phyloP scores from a whole-genome alignment of 371 early-diverging fungal genomes.

The Mortierella sp. region DNA sequence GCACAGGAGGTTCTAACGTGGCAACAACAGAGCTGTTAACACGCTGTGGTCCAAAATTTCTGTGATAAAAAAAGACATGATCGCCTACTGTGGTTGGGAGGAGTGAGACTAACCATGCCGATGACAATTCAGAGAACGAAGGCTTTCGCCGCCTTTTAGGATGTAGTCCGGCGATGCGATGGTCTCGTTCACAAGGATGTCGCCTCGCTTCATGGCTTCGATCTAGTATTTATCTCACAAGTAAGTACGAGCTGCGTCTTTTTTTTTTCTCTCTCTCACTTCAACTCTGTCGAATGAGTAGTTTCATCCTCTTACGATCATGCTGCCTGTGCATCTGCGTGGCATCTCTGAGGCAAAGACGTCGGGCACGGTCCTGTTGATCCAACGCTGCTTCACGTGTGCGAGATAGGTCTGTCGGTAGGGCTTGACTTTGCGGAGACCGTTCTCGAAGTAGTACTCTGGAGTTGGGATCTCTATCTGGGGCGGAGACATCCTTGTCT shows the following conservation, averaged over 20 bases:
- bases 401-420: conserved; percentile 45
- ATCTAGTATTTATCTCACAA: conserved; percentile 5
- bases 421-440: conserved; percentile 45
- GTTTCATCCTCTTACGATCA: conserved; percentile 38
- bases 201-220: conserved; percentile 49
- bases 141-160: conserved; percentile 45
- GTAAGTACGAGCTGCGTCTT: neutral
- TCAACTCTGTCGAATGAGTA: no score
- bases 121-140: conserved; percentile 45
- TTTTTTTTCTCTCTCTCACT: neutral
- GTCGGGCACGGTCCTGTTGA: conserved; percentile 36
- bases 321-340: conserved; percentile 33
- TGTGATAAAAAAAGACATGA: no score
- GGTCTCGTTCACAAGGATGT: conserved; percentile 42
- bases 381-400: conserved; percentile 49
- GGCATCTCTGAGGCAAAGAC: conserved; percentile 56
- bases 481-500: conserved; percentile 2
- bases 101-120: conserved; percentile 32
- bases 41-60: no score
- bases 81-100: no score
- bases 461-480: conserved; percentile 14
- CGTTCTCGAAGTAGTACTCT: conserved; percentile 40
- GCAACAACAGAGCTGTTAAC: no score
- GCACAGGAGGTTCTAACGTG: conserved; percentile 37
- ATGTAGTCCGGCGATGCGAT: conserved; percentile 33